A percentile compares a stretch with the other conserved stretches of the same genome.
Evolutionary conservation across 2,329 filamentous ascomycete genomes (phyloP).

Genomic region (Aureobasidium sp.): DNA sequence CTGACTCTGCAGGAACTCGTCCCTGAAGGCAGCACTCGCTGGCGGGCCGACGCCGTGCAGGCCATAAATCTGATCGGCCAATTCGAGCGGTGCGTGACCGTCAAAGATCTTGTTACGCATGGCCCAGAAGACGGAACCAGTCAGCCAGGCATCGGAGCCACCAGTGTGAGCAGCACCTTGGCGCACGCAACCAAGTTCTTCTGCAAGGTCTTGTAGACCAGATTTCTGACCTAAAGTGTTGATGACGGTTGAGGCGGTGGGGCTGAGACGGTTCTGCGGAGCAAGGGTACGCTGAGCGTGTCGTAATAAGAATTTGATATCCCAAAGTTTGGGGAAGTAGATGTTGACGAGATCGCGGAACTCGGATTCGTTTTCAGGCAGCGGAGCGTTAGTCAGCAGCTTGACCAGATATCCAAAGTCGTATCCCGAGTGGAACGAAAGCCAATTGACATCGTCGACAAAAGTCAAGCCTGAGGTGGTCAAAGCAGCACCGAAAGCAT

Average conservation of each 20-base stretch:
- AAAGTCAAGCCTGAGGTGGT: constrained; percentile 89
- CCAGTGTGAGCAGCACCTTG: constrained; percentile 85
- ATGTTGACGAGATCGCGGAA: constrained; percentile 85
- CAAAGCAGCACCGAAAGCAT: constrained; percentile 79
- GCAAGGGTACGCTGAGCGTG: constrained; percentile 55
- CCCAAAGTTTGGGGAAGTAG: constrained; percentile 89
- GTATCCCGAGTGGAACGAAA: constrained; percentile 96
- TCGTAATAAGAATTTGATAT: constrained; percentile 97
- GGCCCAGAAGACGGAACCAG: constrained; percentile 90
- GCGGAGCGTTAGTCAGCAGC: constrained; percentile 71
- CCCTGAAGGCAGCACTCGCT: constrained; percentile 46
- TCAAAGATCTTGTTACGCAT: constrained; percentile 84
- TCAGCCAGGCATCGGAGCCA: constrained; percentile 87
- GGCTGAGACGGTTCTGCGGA: constrained; percentile 43
- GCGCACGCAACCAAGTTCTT: constrained; percentile 84
- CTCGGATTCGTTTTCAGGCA: constrained; percentile 82
- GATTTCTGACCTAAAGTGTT: constrained; percentile 84
- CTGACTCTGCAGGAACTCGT: constrained; percentile 27
- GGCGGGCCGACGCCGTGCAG: constrained; percentile 56
- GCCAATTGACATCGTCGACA: constrained; percentile 84
- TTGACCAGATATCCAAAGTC: constrained; percentile 98
- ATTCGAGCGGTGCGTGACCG: constrained; percentile 65
- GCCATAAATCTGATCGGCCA: constrained; percentile 92
- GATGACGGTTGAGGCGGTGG: constrained; percentile 64
- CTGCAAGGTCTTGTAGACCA: constrained; percentile 86